Evolutionary conservation across 257 asterid species (phyloP).

Genomic region (Scutellaria baicalensis): DNA sequence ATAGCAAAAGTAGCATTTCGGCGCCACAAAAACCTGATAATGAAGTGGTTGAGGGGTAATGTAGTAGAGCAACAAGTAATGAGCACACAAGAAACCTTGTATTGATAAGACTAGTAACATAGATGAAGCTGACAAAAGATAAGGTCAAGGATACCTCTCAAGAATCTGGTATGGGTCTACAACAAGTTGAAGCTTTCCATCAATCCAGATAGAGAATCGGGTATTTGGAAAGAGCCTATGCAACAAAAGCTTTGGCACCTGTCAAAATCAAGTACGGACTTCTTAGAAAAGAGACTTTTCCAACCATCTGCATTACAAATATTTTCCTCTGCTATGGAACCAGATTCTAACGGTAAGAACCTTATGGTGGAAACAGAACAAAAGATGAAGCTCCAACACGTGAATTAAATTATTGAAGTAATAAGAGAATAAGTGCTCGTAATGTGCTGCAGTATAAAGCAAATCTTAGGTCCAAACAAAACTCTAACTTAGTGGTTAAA

Average conservation of each 20-base stretch:
- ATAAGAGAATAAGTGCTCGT: constrained; percentile 4
- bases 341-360: not conserved
- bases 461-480: not conserved
- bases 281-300: not conserved
- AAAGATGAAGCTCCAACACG: constrained; percentile 4
- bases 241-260: constrained; percentile 91
- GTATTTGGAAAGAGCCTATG: constrained; percentile 92
- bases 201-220: constrained; percentile 92
- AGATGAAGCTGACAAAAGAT: constrained; percentile 4
- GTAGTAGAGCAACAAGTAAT: not conserved
- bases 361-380: not conserved
- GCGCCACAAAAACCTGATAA: constrained; percentile 88
- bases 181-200: constrained; percentile 90
- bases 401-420: not conserved
- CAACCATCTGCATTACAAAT: constrained; percentile 3
- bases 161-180: constrained; percentile 94
- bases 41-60: not conserved
- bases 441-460: not conserved
- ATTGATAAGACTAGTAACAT: not conserved
- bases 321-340: constrained; percentile 11
- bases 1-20: constrained; percentile 85
- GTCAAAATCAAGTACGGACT: constrained; percentile 19
- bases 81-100: not conserved
- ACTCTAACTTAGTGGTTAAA: not conserved
- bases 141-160: constrained; percentile 56